Evolutionary conservation across 495 filamentous ascomycete genomes (phyloP), one percentile per base, ranked within the genome.

Genomic region (Sabuloglossum arenarium): DNA sequence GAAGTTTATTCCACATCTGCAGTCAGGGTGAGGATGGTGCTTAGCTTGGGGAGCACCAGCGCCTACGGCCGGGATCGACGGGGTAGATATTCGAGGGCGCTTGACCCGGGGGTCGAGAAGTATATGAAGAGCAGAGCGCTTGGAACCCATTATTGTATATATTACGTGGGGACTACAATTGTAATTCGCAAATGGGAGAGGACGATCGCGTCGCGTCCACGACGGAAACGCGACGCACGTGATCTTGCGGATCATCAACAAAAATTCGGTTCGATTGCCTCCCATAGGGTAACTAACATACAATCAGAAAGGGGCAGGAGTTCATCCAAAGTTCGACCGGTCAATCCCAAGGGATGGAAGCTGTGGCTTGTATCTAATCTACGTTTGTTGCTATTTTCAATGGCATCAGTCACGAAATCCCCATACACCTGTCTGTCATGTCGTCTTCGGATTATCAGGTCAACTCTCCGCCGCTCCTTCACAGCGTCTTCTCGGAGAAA

Each of bases 1-100:
- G 47, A 62, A 60, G 34, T 62, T 51, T 25, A 49, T 46, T 51
- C 61, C 56, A 23, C 58, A 24, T 24, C 32, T 56, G 46, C 31
- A 58, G 29, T 62, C 55, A 9, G 58, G 58, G 37, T 62, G 55
- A 16, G 53, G 57, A 14, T 19, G 42, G 32, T 49, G 46, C 39
- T 30, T 52, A 11, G 58, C 49, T 12, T 1, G 6, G 21, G 54
- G 58, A 28, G n/a, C 14, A 14, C 25, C 21, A 28, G n/a, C 14
- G 19, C 25, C 21, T 9, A 14, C 14, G 51, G 23, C 37, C 32
- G 9, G 23, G 42, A 16, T 23, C 3, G 29, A 16, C 11, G 1
- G 12, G 31, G 3, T 12, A 12, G 6, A 43, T 12, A 29, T 5
- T 49, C 54, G 34, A 25, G 31, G 31, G 53, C 30, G 45, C 12